phyloP scores from a whole-genome alignment of 257 asterid genomes.

The Apocynum venetum region DNA sequence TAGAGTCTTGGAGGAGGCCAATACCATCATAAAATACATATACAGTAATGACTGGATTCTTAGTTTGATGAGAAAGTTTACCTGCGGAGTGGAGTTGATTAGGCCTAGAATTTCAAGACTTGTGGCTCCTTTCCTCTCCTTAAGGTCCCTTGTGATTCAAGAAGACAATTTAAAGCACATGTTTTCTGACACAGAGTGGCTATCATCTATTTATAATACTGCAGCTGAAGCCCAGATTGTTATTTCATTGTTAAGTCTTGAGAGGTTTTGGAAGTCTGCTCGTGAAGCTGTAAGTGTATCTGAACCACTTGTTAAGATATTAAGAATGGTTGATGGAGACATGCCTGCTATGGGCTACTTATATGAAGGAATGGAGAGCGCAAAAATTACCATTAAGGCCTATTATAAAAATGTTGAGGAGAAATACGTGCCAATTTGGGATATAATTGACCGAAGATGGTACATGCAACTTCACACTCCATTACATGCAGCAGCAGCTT shows the following conservation, averaged over 20 bases:
- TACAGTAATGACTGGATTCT: conserved; percentile 34
- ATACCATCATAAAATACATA: conserved; percentile 23
- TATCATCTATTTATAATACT: conserved; percentile 25
- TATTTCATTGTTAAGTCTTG: conserved; percentile 26
- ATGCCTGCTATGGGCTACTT: conserved; percentile 46
- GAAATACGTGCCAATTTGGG: conserved; percentile 35
- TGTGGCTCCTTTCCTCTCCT: conserved; percentile 30
- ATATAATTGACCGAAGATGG: conserved; percentile 44
- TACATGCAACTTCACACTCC: conserved; percentile 33
- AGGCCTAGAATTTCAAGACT: conserved; percentile 27
- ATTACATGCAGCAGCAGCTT: conserved; percentile 39
- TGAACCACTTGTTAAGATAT: conserved; percentile 36
- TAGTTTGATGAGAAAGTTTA: conserved; percentile 24
- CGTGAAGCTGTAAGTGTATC: conserved; percentile 32
- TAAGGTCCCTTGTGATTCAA: conserved; percentile 31
- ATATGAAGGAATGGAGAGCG: conserved; percentile 41
- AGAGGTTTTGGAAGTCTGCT: conserved; percentile 38
- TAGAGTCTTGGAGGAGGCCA: conserved; percentile 40
- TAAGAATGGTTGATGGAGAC: conserved; percentile 41
- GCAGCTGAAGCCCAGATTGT: conserved; percentile 27
- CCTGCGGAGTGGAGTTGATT: conserved; percentile 29
- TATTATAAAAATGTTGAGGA: conserved; percentile 33
- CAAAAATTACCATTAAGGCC: conserved; percentile 35
- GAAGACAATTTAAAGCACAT: conserved; percentile 35
- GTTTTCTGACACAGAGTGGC: conserved; percentile 34